Evolutionary conservation across 2,329 filamentous ascomycete species (phyloP), one percentile per base, ranked within the genome.

Genomic region (Achaetomium macrosporum): DNA sequence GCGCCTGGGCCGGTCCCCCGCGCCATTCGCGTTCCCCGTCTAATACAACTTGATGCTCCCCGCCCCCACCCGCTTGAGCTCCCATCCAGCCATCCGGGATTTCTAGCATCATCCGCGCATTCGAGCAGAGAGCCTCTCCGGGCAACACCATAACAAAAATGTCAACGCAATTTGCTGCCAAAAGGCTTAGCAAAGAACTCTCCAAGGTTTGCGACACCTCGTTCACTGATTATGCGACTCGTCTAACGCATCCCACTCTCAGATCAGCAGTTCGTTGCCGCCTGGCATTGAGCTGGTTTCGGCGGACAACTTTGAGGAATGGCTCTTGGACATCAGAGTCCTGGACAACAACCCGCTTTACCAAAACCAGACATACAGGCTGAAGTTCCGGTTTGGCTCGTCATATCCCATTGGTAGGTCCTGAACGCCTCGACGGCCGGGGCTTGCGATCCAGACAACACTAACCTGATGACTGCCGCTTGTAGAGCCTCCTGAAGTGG

Each of bases 311-410:
- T 84, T 96, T 48, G 80, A 89, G 65, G 86, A 93, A 73, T 99
- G 93, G 95, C 76, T 85, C 47, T 84, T 97, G 72, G 95, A 99
- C 67, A 95, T 99, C 50, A 76, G 80, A 61, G 92, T 99, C 48
- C 80, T 97, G 39, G 93, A 97, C 69, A 74, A 81, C 54, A 99
- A 99, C 66, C 92, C 92, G 1, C 73, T 99, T 44, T 99, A 99
- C 71, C 72, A 81, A 47, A 79, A 83, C 66, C 79, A 97, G 67
- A 84, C 75, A 20, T 97, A 89, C 72, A 82, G 92, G 19, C 75
- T 99, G 50, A 90, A 90, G 66, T 96, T 99, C 70, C 84, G 79
- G 45, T 99, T 99, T 69, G 83, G 83, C 56, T 76, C 79, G 31
- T 82, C 81, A 61, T 99, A 99, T 66, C 93, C 93, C 15, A 99